Percentiles rank a stretch among this genome's conserved stretches.
Conservation (phyloP, 345 rosid species). For the Populus ilicifolia region DNA sequence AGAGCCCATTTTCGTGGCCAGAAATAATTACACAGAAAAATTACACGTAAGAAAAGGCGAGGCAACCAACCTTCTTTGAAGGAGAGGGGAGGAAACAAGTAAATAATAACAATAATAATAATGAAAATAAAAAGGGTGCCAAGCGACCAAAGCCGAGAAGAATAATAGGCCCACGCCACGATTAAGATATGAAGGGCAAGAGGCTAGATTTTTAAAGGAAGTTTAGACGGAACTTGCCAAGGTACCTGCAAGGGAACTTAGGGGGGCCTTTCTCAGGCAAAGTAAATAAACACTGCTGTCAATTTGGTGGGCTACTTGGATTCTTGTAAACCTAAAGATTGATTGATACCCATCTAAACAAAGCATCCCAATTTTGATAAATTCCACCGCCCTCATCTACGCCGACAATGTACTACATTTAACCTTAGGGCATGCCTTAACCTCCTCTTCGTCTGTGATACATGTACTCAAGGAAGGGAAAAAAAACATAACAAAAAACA, state of each 20-base stretch:
- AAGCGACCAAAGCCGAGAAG: background rate
- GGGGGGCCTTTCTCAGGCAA: slow-evolving; percentile 19
- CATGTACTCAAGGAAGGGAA: no score
- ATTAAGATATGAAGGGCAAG: slow-evolving; percentile 24
- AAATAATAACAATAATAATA: background rate
- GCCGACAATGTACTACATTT: slow-evolving; percentile 10
- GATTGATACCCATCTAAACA: background rate
- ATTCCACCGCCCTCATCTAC: slow-evolving; percentile 18
- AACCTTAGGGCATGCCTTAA: background rate
- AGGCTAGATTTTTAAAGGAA: slow-evolving; percentile 5
- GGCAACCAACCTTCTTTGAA: slow-evolving; percentile 20
- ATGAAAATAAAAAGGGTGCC: background rate
- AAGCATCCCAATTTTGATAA: background rate
- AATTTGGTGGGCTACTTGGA: no score
- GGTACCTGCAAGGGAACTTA: background rate
- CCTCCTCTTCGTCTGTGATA: background rate
- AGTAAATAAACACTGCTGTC: background rate
- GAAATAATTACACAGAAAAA: no score
- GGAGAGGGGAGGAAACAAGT: background rate
- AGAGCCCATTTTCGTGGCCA: background rate
- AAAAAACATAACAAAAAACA: no score
- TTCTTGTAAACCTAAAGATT: background rate
- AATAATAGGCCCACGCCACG: slow-evolving; percentile 23
- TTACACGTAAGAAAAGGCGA: background rate
- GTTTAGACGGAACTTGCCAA: background rate